These are phyloP conservation scores for Aspergillus quadrilineatus DNA, from an alignment of 2,329 filamentous ascomycete species.

Conservation along the genomic window DNA sequence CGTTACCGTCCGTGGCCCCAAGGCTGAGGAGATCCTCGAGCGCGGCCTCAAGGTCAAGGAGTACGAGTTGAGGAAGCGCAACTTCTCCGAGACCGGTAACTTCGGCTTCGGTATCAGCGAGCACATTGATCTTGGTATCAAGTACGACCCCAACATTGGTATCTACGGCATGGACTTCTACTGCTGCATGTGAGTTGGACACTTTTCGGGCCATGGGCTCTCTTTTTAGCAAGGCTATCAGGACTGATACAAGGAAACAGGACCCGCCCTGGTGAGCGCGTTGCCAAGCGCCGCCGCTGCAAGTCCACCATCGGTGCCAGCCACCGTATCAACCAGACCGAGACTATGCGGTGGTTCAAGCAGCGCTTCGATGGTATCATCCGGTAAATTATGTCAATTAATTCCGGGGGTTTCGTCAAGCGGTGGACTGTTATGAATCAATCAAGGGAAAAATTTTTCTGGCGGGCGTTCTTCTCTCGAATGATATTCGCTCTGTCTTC, in stretches of 20 bases:
- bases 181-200: constrained; percentile 83
- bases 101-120: constrained; percentile 99
- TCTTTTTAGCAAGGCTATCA: not conserved
- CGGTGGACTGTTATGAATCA: constrained; percentile 32
- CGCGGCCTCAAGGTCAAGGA: constrained; percentile 99
- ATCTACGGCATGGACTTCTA: constrained; percentile 99
- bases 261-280: constrained; percentile 97
- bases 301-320: constrained; percentile 80
- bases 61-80: constrained; percentile 98
- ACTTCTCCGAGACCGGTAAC: constrained; percentile 99
- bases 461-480: constrained; percentile 23
- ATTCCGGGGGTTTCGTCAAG: constrained; percentile 18
- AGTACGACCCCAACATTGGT: constrained; percentile 97
- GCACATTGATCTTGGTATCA: constrained; percentile 99
- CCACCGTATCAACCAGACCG: constrained; percentile 90
- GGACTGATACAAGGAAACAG: constrained; percentile 42
- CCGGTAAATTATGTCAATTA: constrained; percentile 65
- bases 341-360: constrained; percentile 99
- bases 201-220: not conserved
- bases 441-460: constrained; percentile 25
- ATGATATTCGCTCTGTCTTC: constrained; percentile 28
- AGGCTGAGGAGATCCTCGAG: constrained; percentile 99
- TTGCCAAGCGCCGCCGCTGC: constrained; percentile 89
- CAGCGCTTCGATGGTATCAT: constrained; percentile 97
- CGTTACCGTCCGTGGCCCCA: constrained; percentile 98